Conservation (phyloP, 2,329 filamentous ascomycete genomes). For the Cladorrhinum sp. region DNA sequence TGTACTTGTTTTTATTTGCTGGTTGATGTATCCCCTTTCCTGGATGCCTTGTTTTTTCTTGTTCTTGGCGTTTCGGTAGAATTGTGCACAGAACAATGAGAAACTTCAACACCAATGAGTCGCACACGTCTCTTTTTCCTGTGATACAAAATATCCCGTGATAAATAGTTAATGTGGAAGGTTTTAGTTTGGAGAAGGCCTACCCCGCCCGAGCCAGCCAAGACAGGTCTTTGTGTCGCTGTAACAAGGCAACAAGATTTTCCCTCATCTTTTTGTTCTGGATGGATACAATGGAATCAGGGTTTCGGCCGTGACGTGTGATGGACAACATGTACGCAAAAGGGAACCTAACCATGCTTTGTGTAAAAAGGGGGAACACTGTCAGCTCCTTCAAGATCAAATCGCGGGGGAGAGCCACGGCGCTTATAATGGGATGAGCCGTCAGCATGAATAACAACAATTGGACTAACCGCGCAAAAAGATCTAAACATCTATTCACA, state of each 20-base stretch:
- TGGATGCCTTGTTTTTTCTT: too few relatives aligned
- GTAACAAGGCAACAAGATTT: not conserved
- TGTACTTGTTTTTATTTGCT: too few relatives aligned
- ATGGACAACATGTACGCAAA: not conserved
- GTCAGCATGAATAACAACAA: not conserved
- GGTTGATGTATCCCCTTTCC: too few relatives aligned
- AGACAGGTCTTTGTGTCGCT: not conserved
- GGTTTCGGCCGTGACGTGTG: not conserved
- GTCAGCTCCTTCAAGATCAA: too few relatives aligned
- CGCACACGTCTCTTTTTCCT: not conserved
- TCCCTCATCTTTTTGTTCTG: not conserved
- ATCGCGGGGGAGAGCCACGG: not conserved
- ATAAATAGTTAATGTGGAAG: not conserved
- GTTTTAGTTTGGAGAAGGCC: not conserved
- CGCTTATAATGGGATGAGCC: not conserved
- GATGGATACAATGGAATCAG: not conserved
- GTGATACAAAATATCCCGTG: not conserved
- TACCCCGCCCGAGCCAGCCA: not conserved
- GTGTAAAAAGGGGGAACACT: not conserved
- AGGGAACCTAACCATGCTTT: not conserved
- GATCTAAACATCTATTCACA: too few relatives aligned
- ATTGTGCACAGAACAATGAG: too few relatives aligned
- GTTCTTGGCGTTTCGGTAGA: too few relatives aligned
- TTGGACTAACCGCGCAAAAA: too few relatives aligned
- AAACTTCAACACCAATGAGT: not conserved